Conservation (phyloP, 2,329 filamentous ascomycete genomes). For the Plectosphaerella sp. region DNA sequence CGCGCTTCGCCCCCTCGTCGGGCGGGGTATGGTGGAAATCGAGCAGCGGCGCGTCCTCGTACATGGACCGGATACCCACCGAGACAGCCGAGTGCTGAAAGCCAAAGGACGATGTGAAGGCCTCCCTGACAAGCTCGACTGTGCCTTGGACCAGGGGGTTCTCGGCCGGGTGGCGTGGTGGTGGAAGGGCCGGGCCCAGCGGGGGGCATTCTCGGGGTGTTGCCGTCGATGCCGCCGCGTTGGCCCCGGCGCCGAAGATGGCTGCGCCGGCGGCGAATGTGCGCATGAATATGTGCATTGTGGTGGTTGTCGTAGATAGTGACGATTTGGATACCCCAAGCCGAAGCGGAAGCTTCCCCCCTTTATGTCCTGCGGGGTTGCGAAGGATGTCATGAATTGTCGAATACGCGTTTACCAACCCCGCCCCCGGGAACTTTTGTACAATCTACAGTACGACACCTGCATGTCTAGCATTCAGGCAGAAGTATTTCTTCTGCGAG, state of each 20-base stretch:
- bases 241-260: no score
- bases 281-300: no score
- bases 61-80: constrained; percentile 17
- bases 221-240: not conserved
- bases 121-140: constrained; percentile 2
- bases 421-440: no score
- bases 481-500: no score
- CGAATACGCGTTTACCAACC: not conserved
- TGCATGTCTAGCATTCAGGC: no score
- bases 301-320: no score
- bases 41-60: constrained; percentile 17
- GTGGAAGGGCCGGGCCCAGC: constrained; percentile 9
- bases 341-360: no score
- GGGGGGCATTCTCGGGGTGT: constrained; percentile 7
- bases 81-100: constrained; percentile 19
- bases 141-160: constrained; percentile 9
- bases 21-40: constrained; percentile 18
- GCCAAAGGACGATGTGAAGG: constrained; percentile 6
- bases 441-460: no score
- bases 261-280: not conserved
- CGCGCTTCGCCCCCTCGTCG: constrained; percentile 6
- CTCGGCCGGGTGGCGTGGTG: constrained; percentile 3
- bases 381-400: no score
- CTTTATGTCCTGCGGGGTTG: no score
- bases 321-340: not conserved